Base-by-base conservation (phyloP, 805 yeast species). In the Zygoascus ofunaensis region DNA sequence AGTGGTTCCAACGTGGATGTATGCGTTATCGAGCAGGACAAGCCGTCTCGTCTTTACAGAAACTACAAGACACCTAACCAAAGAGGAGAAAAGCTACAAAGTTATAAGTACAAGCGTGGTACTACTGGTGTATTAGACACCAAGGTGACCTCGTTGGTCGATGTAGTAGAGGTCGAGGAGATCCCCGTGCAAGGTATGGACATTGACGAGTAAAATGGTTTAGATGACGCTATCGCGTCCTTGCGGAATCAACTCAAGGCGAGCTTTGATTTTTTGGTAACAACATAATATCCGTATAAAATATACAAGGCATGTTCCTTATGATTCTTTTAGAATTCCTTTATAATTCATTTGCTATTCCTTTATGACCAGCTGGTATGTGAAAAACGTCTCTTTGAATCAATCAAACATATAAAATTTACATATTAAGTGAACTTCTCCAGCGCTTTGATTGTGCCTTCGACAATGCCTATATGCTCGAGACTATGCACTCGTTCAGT, bases 1-100 rank as follows among this genome's bases (percentile, higher is more conserved):
- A 90, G 97, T 1, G 98, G 98, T 62, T 92, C 98, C 23, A 92
- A 92, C 60, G 97, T 92, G 32, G 98, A 92, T 63, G 71, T 92
- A 50, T 92, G 97, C 71, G 97, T 92, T 15, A 87, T 92, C 94
- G 97, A 90, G 67, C 69, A 76, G 35, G 95, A 92, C 50, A 79
- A 60, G 57, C 69, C 68, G 19, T 95, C 97, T 7, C 77, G 74
- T 49, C 72, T 90, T 45, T 70, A 75, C 62, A 79, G 98, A 68
- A 89, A 89, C 66, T 85, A 85, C 73, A 71, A 82, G 62, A 86
- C 87, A 43, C 98, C 98, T 47, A 92, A 92, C 64, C 80, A 78
- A 39, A 80, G 98, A 63, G 84, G 79, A 44, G 70, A 74, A 56
- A 92, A 92, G 72, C 80, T 82, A 53, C 77, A 77, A 62, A 78